Percentiles rank a stretch among this genome's conserved stretches.
Conservation (phyloP, 345 rosid species). For the Eucalyptus lansdowneana region DNA sequence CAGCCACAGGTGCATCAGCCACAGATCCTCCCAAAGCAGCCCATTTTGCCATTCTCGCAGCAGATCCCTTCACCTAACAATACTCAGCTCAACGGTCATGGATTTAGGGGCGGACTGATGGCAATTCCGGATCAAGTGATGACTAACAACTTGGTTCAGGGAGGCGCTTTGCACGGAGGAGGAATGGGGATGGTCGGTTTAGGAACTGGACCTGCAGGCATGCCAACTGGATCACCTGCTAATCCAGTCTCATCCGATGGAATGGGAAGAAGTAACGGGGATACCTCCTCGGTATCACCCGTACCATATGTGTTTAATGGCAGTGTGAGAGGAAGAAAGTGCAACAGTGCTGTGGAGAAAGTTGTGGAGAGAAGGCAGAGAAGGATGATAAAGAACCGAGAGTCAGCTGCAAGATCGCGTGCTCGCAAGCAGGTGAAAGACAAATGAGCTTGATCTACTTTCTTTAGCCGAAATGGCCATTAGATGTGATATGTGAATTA, state of each 20-base stretch:
- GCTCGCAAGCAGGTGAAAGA: constrained; percentile 93
- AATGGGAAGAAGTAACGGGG: constrained; percentile 61
- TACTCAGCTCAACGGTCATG: constrained; percentile 28
- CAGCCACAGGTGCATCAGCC: constrained; percentile 22
- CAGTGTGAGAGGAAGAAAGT: constrained; percentile 58
- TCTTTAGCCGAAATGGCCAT: neutral
- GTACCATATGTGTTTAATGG: constrained; percentile 72
- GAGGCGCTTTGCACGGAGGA: constrained; percentile 32
- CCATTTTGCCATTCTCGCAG: neutral
- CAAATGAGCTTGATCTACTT: neutral
- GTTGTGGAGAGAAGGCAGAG: constrained; percentile 96
- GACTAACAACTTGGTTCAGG: constrained; percentile 32
- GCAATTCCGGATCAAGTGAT: constrained; percentile 42
- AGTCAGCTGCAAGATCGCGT: constrained; percentile 96
- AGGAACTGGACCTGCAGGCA: constrained; percentile 25
- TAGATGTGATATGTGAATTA: neutral
- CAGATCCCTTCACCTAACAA: constrained; percentile 35
- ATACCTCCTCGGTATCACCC: constrained; percentile 72
- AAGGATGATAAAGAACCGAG: constrained; percentile 98
- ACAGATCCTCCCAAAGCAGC: constrained; percentile 13
- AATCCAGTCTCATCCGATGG: constrained; percentile 73
- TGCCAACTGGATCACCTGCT: constrained; percentile 50
- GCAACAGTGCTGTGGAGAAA: constrained; percentile 64
- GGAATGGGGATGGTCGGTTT: constrained; percentile 57
- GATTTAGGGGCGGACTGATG: constrained; percentile 44